Evolutionary conservation across 2,329 filamentous ascomycete species (phyloP), one percentile per base, ranked within the genome.

Genomic region (Fusarium tjaetaba): DNA sequence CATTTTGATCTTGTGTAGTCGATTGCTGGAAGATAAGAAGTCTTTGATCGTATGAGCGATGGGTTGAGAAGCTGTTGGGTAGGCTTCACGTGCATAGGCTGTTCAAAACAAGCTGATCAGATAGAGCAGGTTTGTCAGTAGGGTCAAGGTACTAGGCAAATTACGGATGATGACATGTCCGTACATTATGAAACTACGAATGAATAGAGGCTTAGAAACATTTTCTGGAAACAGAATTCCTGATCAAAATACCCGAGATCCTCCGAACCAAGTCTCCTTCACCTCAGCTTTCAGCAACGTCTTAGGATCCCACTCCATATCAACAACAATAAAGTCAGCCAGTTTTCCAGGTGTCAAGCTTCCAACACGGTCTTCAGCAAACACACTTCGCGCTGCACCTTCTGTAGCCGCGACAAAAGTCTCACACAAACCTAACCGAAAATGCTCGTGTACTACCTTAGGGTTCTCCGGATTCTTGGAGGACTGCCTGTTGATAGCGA

Each of bases 401-500:
- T 79, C 79, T 1, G 87, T 87, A 0, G 82, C 88, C 14, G 87
- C 88, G 3, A 82, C 83, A 4, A 90, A 80, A 0, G 87, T 84
- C 74, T 88, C 85, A 52, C 83, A 86, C 34, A 90, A 65, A 1
- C 84, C 84, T 7, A 90, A 78, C 11, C 82, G 82, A 74, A 88
- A 90, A 20, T 88, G 80, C 32, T 82, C 82, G 63, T 89, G 89
- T 3, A 89, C 83, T 5, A 82, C 79, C 32, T 79, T 80, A n/a
- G 82, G 76, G 24, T 76, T 71, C 1, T 79, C 79, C 0, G 84
- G 84, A 65, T 88, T 82, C 30, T 86, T 80, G 4, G 88, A 87
- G 1, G 86, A 88, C 51, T 84, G 83, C n/a, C 88, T 81, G n/a
- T 87, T 90, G 7, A 87, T 86, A 4, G 87, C 88, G 3, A 88